Evolutionary conservation across 352 stramenopile genomes (phyloP).

Genomic region (Globisporangium cystogenes): DNA sequence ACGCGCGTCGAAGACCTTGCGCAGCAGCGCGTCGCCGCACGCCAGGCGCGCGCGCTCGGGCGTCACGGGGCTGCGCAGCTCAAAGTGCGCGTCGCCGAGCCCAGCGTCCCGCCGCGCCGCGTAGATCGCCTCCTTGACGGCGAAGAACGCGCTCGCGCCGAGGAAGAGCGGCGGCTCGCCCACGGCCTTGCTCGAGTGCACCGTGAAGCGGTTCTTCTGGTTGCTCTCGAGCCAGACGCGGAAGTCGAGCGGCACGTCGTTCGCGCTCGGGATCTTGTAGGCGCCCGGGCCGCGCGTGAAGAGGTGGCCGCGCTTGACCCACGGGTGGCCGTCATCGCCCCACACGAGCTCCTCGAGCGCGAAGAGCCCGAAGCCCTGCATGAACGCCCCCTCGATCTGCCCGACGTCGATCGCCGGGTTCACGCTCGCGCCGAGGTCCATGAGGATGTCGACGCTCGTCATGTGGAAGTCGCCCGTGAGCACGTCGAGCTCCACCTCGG

Average conservation of each 20-base stretch:
- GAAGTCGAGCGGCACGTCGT: conserved; percentile 94
- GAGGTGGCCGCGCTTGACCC: conserved; percentile 88
- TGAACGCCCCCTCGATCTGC: conserved; percentile 97
- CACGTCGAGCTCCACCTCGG: conserved; percentile 94
- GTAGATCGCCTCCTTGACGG: conserved; percentile 93
- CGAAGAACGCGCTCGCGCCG: conserved; percentile 92
- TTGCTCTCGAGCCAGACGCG: conserved; percentile 93
- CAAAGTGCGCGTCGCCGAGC: conserved; percentile 48
- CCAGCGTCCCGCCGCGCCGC: conserved; percentile 68
- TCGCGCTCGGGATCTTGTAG: conserved; percentile 97
- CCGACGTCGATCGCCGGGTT: conserved; percentile 97
- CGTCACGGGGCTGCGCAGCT: conserved; percentile 74
- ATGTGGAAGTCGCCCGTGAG: conserved; percentile 93
- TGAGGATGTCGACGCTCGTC: conserved; percentile 76
- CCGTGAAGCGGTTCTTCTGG: conserved; percentile 91
- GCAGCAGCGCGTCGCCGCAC: conserved; percentile 55
- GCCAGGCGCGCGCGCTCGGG: conserved; percentile 83
- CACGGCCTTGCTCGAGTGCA: conserved; percentile 95
- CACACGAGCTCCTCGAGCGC: conserved; percentile 94
- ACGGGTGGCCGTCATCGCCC: conserved; percentile 92
- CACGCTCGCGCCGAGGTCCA: conserved; percentile 93
- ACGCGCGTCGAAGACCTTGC: conserved; percentile 63
- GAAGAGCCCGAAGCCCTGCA: conserved; percentile 94
- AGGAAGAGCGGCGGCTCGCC: conserved; percentile 96
- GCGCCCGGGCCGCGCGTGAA: conserved; percentile 94